A percentile compares a stretch with the other conserved stretches of the same genome.
phyloP scores from a whole-genome alignment of 164 flowering plant genomes.

The Cinnamomum chago region DNA sequence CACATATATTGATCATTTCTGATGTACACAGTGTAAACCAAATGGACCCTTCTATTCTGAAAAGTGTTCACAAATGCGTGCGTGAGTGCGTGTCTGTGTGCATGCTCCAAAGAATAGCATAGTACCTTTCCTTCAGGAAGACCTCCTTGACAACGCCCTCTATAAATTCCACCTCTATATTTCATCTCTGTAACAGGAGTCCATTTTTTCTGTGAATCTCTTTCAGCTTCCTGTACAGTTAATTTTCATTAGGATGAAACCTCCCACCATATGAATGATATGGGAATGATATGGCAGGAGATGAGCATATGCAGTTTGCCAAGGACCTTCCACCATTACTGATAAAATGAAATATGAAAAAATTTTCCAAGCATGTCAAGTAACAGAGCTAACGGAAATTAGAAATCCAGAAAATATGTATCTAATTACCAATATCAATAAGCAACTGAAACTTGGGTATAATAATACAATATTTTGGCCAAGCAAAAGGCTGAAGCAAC shows the following conservation, averaged over 20 bases:
- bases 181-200: slow-evolving; percentile 68
- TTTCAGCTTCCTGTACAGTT: slow-evolving; percentile 67
- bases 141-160: slow-evolving; percentile 88
- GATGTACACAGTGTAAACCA: too few relatives aligned
- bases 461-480: not conserved
- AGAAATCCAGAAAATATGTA: not conserved
- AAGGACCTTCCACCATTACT: too few relatives aligned
- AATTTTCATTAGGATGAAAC: not conserved
- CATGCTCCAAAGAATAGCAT: too few relatives aligned
- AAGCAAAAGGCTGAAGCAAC: too few relatives aligned
- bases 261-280: not conserved
- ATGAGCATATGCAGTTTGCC: not conserved
- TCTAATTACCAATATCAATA: not conserved
- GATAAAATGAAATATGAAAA: not conserved
- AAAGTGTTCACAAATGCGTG: too few relatives aligned
- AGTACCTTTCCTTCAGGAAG: slow-evolving; percentile 97
- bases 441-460: not conserved
- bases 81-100: too few relatives aligned
- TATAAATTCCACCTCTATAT: slow-evolving; percentile 74
- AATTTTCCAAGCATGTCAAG: not conserved
- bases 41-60: too few relatives aligned
- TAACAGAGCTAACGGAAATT: not conserved
- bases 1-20: too few relatives aligned
- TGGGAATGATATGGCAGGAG: not conserved
- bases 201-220: slow-evolving; percentile 76